A percentile compares a stretch with the other conserved stretches of the same genome.
Evolutionary conservation across 1,139 yeast species (phyloP).

Genomic region (Magnusiomyces tetraspermus): DNA sequence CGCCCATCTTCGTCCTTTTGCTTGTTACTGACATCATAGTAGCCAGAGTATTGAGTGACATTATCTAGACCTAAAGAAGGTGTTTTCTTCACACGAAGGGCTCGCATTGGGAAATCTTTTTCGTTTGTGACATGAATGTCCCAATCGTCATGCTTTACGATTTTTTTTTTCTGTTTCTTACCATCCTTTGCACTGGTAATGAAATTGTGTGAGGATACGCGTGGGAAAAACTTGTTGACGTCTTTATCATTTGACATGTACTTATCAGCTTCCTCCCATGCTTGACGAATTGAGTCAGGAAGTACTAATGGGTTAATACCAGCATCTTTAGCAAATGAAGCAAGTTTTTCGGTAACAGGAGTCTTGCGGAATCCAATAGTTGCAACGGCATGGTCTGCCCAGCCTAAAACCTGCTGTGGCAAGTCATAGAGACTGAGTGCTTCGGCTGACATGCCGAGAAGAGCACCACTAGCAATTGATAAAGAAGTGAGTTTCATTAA

Average conservation of each 20-base stretch:
- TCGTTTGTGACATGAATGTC: not conserved
- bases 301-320: constrained; percentile 1
- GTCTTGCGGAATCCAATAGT: not conserved
- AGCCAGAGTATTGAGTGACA: constrained; percentile 55
- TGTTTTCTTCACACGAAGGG: constrained; percentile 21
- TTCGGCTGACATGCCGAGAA: not conserved
- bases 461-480: not conserved
- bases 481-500: not conserved
- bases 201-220: not conserved
- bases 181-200: not conserved
- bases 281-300: constrained; percentile 1
- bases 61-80: constrained; percentile 29
- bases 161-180: not conserved
- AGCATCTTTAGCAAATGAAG: not conserved
- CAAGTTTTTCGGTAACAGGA: not conserved
- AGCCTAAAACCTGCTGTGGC: constrained; percentile 3
- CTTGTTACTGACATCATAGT: constrained; percentile 45
- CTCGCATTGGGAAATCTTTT: constrained; percentile 20
- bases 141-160: not conserved
- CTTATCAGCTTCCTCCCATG: not conserved
- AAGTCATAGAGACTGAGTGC: constrained; percentile 1
- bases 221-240: not conserved
- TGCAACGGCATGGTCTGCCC: not conserved
- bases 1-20: constrained; percentile 59
- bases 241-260: not conserved